A percentile compares a stretch with the other conserved stretches of the same genome.
phyloP scores from a whole-genome alignment of 2,329 filamentous ascomycete species.

The Colletotrichum sp. region DNA sequence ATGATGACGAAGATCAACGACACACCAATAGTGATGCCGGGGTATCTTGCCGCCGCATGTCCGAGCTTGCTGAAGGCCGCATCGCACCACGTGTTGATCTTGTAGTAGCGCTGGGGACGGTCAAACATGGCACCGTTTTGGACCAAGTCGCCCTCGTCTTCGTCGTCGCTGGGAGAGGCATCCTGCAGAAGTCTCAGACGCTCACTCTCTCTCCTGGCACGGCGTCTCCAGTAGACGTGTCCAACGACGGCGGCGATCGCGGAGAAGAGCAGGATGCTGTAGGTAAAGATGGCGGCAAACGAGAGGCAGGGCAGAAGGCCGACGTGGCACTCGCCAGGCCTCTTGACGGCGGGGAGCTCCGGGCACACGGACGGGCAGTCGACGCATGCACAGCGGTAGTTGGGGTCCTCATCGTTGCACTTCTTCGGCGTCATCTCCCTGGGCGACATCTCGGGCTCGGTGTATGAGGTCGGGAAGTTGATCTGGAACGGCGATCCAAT shows the following conservation, averaged over 20 bases:
- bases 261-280: constrained; percentile 75
- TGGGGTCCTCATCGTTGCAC: constrained; percentile 88
- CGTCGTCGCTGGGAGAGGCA: constrained; percentile 83
- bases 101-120: constrained; percentile 79
- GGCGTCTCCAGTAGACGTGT: constrained; percentile 77
- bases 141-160: constrained; percentile 88
- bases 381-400: constrained; percentile 89
- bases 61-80: constrained; percentile 81
- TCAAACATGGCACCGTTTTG: constrained; percentile 80
- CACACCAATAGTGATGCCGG: constrained; percentile 78
- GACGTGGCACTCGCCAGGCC: constrained; percentile 77
- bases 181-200: constrained; percentile 88
- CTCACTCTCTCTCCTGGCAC: constrained; percentile 77
- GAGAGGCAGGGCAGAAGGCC: constrained; percentile 91
- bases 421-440: constrained; percentile 77
- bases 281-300: constrained; percentile 88
- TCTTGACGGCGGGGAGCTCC: constrained; percentile 76
- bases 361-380: constrained; percentile 91
- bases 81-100: constrained; percentile 83
- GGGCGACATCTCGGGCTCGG: constrained; percentile 73
- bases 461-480: constrained; percentile 76
- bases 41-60: constrained; percentile 80
- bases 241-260: constrained; percentile 72
- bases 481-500: constrained; percentile 98
- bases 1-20: constrained; percentile 79